Evolutionary conservation across 1,284 basidiomycete species (phyloP), one percentile per base, ranked within the genome.

Genomic region (Sanghuangporus sanghuang): DNA sequence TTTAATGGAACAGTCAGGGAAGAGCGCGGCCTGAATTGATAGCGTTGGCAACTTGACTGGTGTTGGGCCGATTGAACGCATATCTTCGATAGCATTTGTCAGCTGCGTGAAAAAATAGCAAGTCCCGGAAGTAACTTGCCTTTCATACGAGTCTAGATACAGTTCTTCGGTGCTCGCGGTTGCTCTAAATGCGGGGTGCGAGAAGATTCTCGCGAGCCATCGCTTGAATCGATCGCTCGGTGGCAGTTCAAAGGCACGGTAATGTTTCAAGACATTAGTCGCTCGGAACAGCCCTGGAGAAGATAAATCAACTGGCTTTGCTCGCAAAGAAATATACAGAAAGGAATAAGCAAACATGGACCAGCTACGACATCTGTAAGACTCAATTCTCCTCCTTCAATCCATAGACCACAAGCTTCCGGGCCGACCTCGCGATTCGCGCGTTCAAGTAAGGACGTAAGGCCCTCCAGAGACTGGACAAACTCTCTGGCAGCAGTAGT

Each of bases 141-240:
- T 77, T 69, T 90, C 88, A 68, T 93, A 93, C 65, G 86, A 88
- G 67, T 92, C 89, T 8, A 92, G 68, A 69, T 93, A 93, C 50
- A 92, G 74, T 35, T 87, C 74, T 32, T 90, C 85, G 0, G 83
- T 84, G 70, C 87, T 90, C 69, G 87, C 88, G 0, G 91, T 93
- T 11, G 77, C 75, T 70, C 81, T 83, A 76, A 93, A 88, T 2
- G 81, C 78, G 0, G 86, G 86, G 68, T 92, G 82, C 1, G 73
- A 74, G 52, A 89, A 79, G 21, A 92, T 70, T 18, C 85, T 76
- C 2, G 78, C 69, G 27, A 85, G 64, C 80, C 86, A 92, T 2
- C 74, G 78, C 23, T 75, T 70, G 70, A 88, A 82, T 53, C 78
- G 81, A 3, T 74, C 71, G 2, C 78, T 81, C 40, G 74, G 65